A percentile compares a stretch with the other conserved stretches of the same genome.
Conservation (phyloP, 2,329 filamentous ascomycete genomes). For the Teratosphaeriaceae sp. region DNA sequence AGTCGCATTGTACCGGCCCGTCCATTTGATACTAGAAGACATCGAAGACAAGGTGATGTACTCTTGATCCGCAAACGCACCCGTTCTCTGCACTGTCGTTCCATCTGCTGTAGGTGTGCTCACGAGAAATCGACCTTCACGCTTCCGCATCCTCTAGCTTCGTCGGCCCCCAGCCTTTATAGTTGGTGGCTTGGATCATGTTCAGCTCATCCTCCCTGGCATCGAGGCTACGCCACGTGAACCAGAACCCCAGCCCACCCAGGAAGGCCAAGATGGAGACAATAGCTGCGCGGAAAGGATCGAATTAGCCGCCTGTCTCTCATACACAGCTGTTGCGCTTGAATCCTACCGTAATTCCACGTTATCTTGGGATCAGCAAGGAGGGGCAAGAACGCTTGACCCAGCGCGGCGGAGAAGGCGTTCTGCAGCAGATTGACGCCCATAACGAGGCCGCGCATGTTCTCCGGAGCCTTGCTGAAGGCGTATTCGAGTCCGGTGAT, state of each 20-base stretch:
- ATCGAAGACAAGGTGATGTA: too few relatives aligned
- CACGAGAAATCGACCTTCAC: too few relatives aligned
- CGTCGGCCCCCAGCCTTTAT: conserved; percentile 3
- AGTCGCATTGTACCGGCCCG: too few relatives aligned
- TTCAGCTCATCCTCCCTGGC: conserved; percentile 63
- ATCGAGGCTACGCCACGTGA: conserved; percentile 59
- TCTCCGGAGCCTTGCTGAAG: conserved; percentile 38
- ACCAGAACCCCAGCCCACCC: conserved; percentile 36
- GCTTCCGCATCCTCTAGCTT: neutral
- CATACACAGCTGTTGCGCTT: too few relatives aligned
- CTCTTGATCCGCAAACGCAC: too few relatives aligned
- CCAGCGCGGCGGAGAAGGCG: conserved; percentile 53
- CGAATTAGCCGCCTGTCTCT: too few relatives aligned
- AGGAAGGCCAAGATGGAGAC: conserved; percentile 57
- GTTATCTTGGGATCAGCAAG: conserved; percentile 58
- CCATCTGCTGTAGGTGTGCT: too few relatives aligned
- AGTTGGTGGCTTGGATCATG: conserved; percentile 40
- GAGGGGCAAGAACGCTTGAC: conserved; percentile 54
- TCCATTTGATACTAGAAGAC: too few relatives aligned
- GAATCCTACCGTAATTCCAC: conserved; percentile 72
- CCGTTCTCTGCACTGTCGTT: too few relatives aligned
- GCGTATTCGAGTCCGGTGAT: conserved; percentile 41
- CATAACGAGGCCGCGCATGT: conserved; percentile 41
- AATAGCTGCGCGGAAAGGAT: too few relatives aligned
- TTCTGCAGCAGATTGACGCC: conserved; percentile 51